Percentiles rank a stretch among this genome's conserved stretches.
These are phyloP conservation scores for Debaryomyces tyrocola DNA, from an alignment of 805 yeast genomes.

Conservation along the genomic window DNA sequence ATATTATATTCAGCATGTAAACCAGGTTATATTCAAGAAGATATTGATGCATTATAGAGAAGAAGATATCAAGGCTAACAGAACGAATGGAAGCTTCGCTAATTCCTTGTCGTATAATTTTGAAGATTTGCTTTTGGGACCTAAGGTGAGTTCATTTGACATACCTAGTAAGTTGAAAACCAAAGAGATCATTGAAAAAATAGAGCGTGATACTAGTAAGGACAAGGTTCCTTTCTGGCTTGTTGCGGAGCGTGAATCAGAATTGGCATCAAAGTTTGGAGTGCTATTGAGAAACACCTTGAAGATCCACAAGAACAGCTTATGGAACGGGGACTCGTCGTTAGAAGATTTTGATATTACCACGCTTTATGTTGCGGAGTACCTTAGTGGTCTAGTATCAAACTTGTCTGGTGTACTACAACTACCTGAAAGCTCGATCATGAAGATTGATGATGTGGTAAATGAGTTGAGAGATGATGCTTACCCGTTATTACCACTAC, in stretches of 20 bases:
- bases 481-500: constrained; percentile 3
- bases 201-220: constrained; percentile 10
- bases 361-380: constrained; percentile 1
- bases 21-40: constrained; percentile 12
- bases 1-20: constrained; percentile 16
- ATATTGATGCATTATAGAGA: constrained; percentile 13
- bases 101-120: constrained; percentile 12
- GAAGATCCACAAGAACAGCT: constrained; percentile 2
- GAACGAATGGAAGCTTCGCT: neutral
- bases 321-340: neutral
- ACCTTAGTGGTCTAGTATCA: constrained; percentile 2
- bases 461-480: constrained; percentile 5
- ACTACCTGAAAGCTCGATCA: constrained; percentile 4
- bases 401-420: constrained; percentile 2
- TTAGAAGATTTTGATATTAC: neutral
- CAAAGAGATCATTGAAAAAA: constrained; percentile 12
- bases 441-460: constrained; percentile 10
- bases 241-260: constrained; percentile 12
- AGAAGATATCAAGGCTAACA: constrained; percentile 9
- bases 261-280: constrained; percentile 17
- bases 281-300: constrained; percentile 14
- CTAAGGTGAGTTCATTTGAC: constrained; percentile 11
- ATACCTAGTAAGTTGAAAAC: constrained; percentile 14
- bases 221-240: neutral
- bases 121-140: constrained; percentile 19